Conservation (phyloP, 768 basidiomycete genomes). For the Collybia sordida region DNA sequence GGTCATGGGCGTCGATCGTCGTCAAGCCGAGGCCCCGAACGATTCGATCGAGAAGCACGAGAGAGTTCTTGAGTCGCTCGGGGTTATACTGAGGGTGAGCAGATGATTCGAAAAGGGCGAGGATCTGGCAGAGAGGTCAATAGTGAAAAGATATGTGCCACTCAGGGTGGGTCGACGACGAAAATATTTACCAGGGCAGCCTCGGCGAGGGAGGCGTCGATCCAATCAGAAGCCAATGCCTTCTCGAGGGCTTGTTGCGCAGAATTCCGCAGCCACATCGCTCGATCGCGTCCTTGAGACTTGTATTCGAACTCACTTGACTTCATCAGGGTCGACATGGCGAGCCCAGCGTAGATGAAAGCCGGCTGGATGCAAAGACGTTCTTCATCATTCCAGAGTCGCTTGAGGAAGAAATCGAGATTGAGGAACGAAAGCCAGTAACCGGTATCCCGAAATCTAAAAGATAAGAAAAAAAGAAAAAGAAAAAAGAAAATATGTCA, state of each 20-base stretch:
- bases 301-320: slow-evolving; percentile 68
- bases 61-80: slow-evolving; percentile 49
- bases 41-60: slow-evolving; percentile 63
- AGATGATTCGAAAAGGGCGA: slow-evolving; percentile 77
- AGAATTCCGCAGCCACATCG: slow-evolving; percentile 53
- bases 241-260: slow-evolving; percentile 56
- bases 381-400: slow-evolving; percentile 49
- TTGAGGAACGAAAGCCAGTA: slow-evolving; percentile 74
- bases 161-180: neutral
- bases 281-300: slow-evolving; percentile 51
- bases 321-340: slow-evolving; percentile 69
- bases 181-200: slow-evolving; percentile 56
- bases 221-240: slow-evolving; percentile 48
- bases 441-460: slow-evolving; percentile 61
- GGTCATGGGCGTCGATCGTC: slow-evolving; percentile 55
- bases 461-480: neutral
- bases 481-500: neutral
- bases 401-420: slow-evolving; percentile 49
- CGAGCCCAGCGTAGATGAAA: slow-evolving; percentile 65
- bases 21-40: slow-evolving; percentile 57
- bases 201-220: slow-evolving; percentile 68
- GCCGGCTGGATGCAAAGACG: slow-evolving; percentile 66
- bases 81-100: slow-evolving; percentile 66
- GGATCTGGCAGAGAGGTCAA: slow-evolving; percentile 42
- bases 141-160: neutral